A percentile compares a stretch with the other conserved stretches of the same genome.
These are phyloP conservation scores for Paecilomyces formosus DNA, from an alignment of 2,329 filamentous ascomycete genomes.

Conservation along the genomic window DNA sequence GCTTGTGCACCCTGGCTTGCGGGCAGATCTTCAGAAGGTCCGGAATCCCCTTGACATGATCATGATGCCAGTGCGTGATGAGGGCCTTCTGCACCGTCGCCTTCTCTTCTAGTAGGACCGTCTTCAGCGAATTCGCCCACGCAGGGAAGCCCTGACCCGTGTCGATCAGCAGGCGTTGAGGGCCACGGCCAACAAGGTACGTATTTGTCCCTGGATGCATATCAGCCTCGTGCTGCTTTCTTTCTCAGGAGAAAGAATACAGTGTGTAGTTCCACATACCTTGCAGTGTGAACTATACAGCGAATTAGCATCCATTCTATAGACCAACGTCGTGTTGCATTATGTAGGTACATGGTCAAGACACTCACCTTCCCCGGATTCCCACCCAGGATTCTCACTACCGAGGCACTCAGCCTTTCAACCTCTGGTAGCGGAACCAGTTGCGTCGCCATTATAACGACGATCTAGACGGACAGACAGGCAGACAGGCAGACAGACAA, in stretches of 20 bases:
- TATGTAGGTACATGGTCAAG: background rate
- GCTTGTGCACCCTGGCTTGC: conserved; percentile 58
- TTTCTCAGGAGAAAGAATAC: background rate
- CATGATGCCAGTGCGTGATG: conserved; percentile 86
- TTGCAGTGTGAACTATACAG: conserved; percentile 50
- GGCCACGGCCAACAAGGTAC: conserved; percentile 76
- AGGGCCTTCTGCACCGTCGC: conserved; percentile 63
- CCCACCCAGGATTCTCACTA: conserved; percentile 78
- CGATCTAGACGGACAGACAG: background rate
- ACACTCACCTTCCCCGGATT: conserved; percentile 72
- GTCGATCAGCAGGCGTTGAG: conserved; percentile 72
- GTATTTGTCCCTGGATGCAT: conserved; percentile 68
- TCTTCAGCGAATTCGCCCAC: conserved; percentile 63
- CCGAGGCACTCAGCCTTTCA: conserved; percentile 66
- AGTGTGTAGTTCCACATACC: conserved; percentile 24
- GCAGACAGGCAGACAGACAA: too few species aligned
- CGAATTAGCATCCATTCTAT: too few species aligned
- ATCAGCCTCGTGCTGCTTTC: background rate
- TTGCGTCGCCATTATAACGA: conserved; percentile 49
- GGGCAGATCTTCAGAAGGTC: conserved; percentile 63
- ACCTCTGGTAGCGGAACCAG: conserved; percentile 63
- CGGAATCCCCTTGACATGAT: conserved; percentile 71
- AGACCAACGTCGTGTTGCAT: too few species aligned
- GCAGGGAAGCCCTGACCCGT: conserved; percentile 73
- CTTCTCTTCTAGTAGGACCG: conserved; percentile 59